Percentiles rank a stretch among this genome's conserved stretches.
Evolutionary conservation across 2,329 filamentous ascomycete genomes (phyloP).

Genomic region (Penicillium sp.): DNA sequence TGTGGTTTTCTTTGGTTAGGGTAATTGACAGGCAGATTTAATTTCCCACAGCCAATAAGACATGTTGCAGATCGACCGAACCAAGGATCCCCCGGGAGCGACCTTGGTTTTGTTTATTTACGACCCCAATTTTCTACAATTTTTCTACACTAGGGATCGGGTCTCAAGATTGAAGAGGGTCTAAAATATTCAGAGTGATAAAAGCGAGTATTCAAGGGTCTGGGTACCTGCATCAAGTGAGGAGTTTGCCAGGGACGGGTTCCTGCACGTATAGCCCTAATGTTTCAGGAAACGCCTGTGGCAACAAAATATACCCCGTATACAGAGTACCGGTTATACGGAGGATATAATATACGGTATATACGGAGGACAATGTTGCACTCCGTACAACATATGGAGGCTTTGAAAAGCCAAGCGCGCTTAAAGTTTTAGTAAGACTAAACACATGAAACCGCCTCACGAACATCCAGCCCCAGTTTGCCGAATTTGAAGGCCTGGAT

Average conservation of each 20-base stretch:
- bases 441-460: conserved; percentile 5
- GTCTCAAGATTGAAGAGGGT: no score
- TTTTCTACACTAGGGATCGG: neutral
- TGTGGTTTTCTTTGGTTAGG: neutral
- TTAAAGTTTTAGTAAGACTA: neutral
- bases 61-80: conserved; percentile 2
- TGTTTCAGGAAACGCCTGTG: conserved; percentile 4
- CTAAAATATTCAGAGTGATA: neutral
- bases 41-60: conserved; percentile 10
- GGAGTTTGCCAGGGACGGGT: conserved; percentile 3
- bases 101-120: conserved; percentile 13
- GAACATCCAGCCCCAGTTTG: neutral
- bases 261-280: conserved; percentile 6
- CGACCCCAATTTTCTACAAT: neutral
- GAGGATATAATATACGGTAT: neutral
- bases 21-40: neutral
- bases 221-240: conserved; percentile 3
- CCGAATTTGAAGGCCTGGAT: conserved; percentile 7
- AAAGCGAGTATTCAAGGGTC: neutral
- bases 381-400: neutral
- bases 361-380: no score
- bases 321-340: neutral
- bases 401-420: neutral
- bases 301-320: neutral
- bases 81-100: conserved; percentile 11